Conservation (phyloP, 768 basidiomycete genomes). For the Roridomyces roridus region DNA sequence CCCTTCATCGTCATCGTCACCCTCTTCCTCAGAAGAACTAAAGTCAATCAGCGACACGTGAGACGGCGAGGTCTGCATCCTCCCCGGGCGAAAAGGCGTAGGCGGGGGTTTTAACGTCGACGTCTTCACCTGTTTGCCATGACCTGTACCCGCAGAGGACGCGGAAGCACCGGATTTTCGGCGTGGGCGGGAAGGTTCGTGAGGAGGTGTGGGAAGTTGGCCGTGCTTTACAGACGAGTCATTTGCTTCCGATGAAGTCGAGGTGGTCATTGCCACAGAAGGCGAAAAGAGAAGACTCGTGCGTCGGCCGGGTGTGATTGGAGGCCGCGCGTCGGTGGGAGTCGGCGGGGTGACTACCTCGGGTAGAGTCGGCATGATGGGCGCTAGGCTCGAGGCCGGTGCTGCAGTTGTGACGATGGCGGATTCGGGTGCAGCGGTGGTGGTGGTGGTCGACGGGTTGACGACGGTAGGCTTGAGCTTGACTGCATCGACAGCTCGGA, state of each 20-base stretch:
- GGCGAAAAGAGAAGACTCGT: too few species aligned
- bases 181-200: not conserved
- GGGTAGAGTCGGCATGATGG: conserved; percentile 1
- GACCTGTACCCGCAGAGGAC: too few species aligned
- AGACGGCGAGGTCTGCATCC: conserved; percentile 3
- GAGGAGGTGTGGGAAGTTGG: not conserved
- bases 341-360: not conserved
- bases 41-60: conserved; percentile 22
- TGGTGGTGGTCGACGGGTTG: too few species aligned
- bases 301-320: too few species aligned
- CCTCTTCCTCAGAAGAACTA: conserved; percentile 13
- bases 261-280: too few species aligned
- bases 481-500: too few species aligned
- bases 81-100: not conserved
- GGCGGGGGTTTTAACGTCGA: not conserved
- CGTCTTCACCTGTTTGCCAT: not conserved
- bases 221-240: not conserved
- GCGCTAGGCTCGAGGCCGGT: not conserved
- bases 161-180: too few species aligned
- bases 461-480: too few species aligned
- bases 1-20: conserved; percentile 3
- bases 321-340: too few species aligned
- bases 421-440: too few species aligned
- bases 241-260: not conserved
- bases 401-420: too few species aligned